Conservation (phyloP, 2,329 filamentous ascomycete genomes). For the Pestalotiopsis sp. region DNA sequence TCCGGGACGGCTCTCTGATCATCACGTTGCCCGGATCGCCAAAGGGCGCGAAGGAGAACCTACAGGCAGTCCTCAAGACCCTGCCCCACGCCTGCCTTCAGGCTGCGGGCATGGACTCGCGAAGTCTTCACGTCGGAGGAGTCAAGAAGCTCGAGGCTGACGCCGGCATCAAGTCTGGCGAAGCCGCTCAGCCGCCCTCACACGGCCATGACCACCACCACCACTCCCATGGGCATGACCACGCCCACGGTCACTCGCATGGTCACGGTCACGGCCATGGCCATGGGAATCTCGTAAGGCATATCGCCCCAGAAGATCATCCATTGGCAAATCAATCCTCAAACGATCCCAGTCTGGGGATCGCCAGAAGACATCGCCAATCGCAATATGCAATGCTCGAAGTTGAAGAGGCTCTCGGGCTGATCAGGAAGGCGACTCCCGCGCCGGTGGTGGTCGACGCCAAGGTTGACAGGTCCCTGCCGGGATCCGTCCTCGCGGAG, state of each 20-base stretch:
- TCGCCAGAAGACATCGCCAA: constrained; percentile 72
- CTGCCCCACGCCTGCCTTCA: constrained; percentile 94
- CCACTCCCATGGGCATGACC: constrained; percentile 54
- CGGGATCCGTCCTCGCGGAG: constrained; percentile 79
- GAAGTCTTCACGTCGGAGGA: constrained; percentile 76
- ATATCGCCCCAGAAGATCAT: constrained; percentile 59
- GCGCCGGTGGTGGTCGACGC: constrained; percentile 54
- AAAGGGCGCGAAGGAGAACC: constrained; percentile 91
- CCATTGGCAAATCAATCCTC: constrained; percentile 49
- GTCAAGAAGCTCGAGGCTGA: constrained; percentile 82
- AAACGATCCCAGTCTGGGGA: constrained; percentile 61
- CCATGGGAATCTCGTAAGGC: constrained; percentile 68
- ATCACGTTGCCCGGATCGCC: constrained; percentile 91
- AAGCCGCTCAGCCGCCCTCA: constrained; percentile 25
- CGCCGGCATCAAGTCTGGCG: constrained; percentile 58
- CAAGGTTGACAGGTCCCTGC: constrained; percentile 64
- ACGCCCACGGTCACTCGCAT: constrained; percentile 53
- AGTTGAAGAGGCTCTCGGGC: constrained; percentile 74
- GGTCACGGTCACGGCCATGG: constrained; percentile 57
- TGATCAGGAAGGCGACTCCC: constrained; percentile 75
- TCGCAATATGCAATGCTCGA: constrained; percentile 93
- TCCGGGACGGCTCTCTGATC: constrained; percentile 78
- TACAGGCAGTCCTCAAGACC: constrained; percentile 85
- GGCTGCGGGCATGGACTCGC: constrained; percentile 79
- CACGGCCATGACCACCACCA: constrained; percentile 39